A percentile compares a stretch with the other conserved stretches of the same genome.
These are phyloP conservation scores for Penicillium argentinense DNA, from an alignment of 495 filamentous ascomycete species.

Conservation along the genomic window DNA sequence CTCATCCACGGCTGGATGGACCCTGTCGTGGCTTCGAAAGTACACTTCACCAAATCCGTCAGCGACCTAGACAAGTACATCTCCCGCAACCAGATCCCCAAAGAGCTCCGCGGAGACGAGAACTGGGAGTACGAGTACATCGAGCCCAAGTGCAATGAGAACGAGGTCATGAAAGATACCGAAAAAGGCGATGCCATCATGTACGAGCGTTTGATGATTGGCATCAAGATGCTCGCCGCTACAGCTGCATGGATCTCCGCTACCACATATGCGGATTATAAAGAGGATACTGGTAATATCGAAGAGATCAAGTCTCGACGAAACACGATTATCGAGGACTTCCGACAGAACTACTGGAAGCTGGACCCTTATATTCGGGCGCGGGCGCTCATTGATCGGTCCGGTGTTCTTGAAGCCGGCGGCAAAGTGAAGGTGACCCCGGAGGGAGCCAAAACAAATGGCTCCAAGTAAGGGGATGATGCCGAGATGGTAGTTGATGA, in stretches of 20 bases:
- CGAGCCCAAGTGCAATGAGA: conserved; percentile 71
- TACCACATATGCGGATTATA: conserved; percentile 3
- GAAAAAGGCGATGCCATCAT: conserved; percentile 55
- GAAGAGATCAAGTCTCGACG: conserved; percentile 51
- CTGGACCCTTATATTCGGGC: conserved; percentile 65
- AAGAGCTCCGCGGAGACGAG: conserved; percentile 77
- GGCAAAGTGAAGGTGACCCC: conserved; percentile 29
- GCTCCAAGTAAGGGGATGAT: background rate
- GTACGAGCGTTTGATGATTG: conserved; percentile 53
- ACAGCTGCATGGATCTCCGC: conserved; percentile 64
- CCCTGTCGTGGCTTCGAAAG: conserved; percentile 83
- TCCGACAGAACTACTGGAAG: conserved; percentile 67
- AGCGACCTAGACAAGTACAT: conserved; percentile 76
- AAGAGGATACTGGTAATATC: conserved; percentile 25
- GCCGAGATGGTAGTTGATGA: background rate
- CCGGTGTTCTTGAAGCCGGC: conserved; percentile 54
- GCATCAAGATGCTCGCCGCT: conserved; percentile 64
- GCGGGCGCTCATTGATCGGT: conserved; percentile 61
- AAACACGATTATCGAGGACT: conserved; percentile 46
- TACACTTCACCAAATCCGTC: conserved; percentile 79
- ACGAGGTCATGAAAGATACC: conserved; percentile 62
- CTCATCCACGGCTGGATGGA: conserved; percentile 91
- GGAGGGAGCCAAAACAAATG: background rate
- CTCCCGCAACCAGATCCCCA: conserved; percentile 59
- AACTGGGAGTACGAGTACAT: conserved; percentile 79